A percentile compares a stretch with the other conserved stretches of the same genome.
Evolutionary conservation across 2,329 filamentous ascomycete genomes (phyloP).

Genomic region (Thermomyces lanuginosus): DNA sequence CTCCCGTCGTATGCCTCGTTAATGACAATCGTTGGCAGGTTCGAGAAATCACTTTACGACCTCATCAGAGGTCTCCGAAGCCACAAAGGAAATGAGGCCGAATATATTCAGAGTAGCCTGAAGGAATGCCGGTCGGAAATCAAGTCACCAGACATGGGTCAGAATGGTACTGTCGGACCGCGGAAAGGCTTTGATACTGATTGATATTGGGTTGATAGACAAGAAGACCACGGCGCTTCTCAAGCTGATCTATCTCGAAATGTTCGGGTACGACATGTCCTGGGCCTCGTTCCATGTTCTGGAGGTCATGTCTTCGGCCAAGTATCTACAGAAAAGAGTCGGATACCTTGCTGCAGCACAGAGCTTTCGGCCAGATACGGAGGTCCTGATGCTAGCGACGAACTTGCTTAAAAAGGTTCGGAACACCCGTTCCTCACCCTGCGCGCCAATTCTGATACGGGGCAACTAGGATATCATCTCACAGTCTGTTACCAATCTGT

Average conservation of each 20-base stretch:
- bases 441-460: neutral
- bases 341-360: constrained; percentile 91
- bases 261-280: constrained; percentile 99
- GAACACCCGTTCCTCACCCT: neutral
- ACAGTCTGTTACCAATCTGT: constrained; percentile 58
- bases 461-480: constrained; percentile 39
- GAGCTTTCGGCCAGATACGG: constrained; percentile 87
- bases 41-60: constrained; percentile 97
- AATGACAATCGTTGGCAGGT: constrained; percentile 47
- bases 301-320: constrained; percentile 94
- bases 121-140: constrained; percentile 94
- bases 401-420: constrained; percentile 83
- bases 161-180: constrained; percentile 15
- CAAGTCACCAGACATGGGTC: constrained; percentile 81
- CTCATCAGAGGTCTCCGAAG: constrained; percentile 91
- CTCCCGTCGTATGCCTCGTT: neutral
- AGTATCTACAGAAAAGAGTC: constrained; percentile 87
- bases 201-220: constrained; percentile 36
- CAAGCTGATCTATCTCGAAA: constrained; percentile 94
- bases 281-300: constrained; percentile 98
- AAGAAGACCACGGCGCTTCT: constrained; percentile 89
- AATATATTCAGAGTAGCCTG: constrained; percentile 83
- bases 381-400: constrained; percentile 93
- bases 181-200: neutral
- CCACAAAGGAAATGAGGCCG: constrained; percentile 86